phyloP scores from a whole-genome alignment of 2,329 filamentous ascomycete species.

The Fusarium vanettenii region DNA sequence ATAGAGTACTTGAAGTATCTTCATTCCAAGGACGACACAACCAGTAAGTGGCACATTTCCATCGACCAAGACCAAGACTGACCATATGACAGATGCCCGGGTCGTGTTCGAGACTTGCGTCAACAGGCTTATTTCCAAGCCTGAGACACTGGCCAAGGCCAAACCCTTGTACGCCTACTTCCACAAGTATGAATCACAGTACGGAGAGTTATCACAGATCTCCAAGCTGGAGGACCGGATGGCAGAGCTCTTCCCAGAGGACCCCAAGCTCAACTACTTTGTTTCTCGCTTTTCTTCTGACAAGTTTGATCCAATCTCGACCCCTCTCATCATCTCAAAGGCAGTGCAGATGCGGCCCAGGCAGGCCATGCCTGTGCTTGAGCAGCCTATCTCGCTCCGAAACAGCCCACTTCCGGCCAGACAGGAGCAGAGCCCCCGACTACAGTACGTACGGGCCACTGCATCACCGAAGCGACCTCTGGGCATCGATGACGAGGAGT shows the following conservation, averaged over 20 bases:
- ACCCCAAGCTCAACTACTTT: slow-evolving; percentile 81
- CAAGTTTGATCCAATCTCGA: slow-evolving; percentile 83
- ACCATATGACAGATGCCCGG: slow-evolving; percentile 76
- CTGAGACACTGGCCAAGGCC: slow-evolving; percentile 78
- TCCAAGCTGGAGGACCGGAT: slow-evolving; percentile 92
- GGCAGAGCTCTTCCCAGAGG: slow-evolving; percentile 91
- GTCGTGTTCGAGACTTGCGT: slow-evolving; percentile 97
- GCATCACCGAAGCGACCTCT: slow-evolving; percentile 73
- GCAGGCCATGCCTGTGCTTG: slow-evolving; percentile 64
- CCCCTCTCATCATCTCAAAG: slow-evolving; percentile 87
- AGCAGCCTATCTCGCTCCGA: slow-evolving; percentile 59
- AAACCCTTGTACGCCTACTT: slow-evolving; percentile 92
- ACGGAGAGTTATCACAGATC: slow-evolving; percentile 91
- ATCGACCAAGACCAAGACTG: slow-evolving; percentile 16
- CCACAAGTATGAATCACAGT: slow-evolving; percentile 94
- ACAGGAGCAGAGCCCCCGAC: slow-evolving; percentile 58
- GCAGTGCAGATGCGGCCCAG: slow-evolving; percentile 79
- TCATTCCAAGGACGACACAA: slow-evolving; percentile 90
- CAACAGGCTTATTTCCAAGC: slow-evolving; percentile 81
- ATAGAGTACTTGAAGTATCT: slow-evolving; percentile 97
- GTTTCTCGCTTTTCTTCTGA: slow-evolving; percentile 76
- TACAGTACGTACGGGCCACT: slow-evolving; percentile 59
- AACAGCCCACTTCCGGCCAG: slow-evolving; percentile 56
- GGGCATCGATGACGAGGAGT: slow-evolving; percentile 76
- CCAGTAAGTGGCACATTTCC: slow-evolving; percentile 71